Evolutionary conservation across 2,329 filamentous ascomycete genomes (phyloP).

Genomic region (Mariannaea elegans): DNA sequence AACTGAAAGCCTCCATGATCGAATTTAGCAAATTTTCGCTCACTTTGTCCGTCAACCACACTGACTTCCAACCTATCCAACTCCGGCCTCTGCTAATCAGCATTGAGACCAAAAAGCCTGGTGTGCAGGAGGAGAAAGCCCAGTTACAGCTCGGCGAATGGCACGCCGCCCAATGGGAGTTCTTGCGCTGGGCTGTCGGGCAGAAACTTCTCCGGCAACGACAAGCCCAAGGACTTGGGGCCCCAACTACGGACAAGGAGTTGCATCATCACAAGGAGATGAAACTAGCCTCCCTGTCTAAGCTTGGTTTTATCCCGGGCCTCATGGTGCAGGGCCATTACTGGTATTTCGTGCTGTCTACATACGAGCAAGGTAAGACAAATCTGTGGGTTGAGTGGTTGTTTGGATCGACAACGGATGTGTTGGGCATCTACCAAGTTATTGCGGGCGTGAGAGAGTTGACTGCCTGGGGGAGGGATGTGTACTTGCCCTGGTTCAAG

Average conservation of each 20-base stretch:
- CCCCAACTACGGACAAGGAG: neutral
- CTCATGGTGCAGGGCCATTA: constrained; percentile 4
- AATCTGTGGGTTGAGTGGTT: neutral
- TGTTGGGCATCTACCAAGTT: neutral
- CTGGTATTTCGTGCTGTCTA: constrained; percentile 10
- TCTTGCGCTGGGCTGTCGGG: constrained; percentile 10
- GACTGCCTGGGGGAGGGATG: constrained; percentile 3
- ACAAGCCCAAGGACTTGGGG: neutral
- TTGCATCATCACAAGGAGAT: neutral
- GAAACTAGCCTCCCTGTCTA: neutral
- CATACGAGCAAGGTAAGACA: constrained; percentile 2
- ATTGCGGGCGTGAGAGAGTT: constrained; percentile 2
- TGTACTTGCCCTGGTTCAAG: constrained; percentile 33
- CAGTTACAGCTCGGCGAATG: constrained; percentile 10
- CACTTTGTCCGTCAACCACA: constrained; percentile 18
- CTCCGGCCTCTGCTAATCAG: neutral
- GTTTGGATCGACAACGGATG: neutral
- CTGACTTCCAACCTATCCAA: constrained; percentile 2
- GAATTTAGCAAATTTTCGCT: constrained; percentile 6
- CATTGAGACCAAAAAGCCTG: constrained; percentile 8
- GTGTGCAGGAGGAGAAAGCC: neutral
- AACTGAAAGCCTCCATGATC: neutral
- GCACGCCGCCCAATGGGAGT: constrained; percentile 15
- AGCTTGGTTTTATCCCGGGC: constrained; percentile 7
- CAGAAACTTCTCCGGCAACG: constrained; percentile 4